Evolutionary conservation across 768 basidiomycete genomes (phyloP), one percentile per base, ranked within the genome.

Genomic region (Lentinula lateritia): DNA sequence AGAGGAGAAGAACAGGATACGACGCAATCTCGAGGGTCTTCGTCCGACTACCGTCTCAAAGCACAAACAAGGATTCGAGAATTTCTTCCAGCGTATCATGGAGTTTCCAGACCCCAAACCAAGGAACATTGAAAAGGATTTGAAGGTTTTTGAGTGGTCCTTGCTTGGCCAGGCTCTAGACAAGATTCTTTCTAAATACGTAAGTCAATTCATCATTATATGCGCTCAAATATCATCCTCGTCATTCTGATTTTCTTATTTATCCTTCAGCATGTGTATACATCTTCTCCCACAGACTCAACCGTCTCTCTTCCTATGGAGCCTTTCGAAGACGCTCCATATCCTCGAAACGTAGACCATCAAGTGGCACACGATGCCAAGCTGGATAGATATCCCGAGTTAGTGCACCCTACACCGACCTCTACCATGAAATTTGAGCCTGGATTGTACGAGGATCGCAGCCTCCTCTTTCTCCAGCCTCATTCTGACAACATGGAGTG

Each of bases 1-100:
- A 52, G 94, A 97, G 73, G 96, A 98, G 80, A 98, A 96, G 81
- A 98, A 98, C 69, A 81, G 96, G 57, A 96, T 98, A 67, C 80
- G 96, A 64, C 83, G 95, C 61, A 98, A 98, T 73, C 78, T 99
- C 35, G 95, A 99, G 72, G 93, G 92, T 28, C 89, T 97, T 69
- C 82, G 88, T 56, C 96, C 96, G 1, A 89, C 85, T 59, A 97
- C 95, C 0, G 87, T 98, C 3, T 90, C 90, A 34, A 99, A 97
- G 77, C 84, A 85, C 70, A 90, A 92, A 66, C 76, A 82, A 0
- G 89, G 87, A 10, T 88, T 84, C 61, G 91, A 92, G 67, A 79
- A 83, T n/a, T 93, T 98, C 72, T 99, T 98, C 81, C 87, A 91
- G 75, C 82, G 87, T 66, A 95, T 99, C 76, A 98, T 99, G 96